Evolutionary conservation across 2,329 filamentous ascomycete genomes (phyloP).

Genomic region (Venturia asperata): DNA sequence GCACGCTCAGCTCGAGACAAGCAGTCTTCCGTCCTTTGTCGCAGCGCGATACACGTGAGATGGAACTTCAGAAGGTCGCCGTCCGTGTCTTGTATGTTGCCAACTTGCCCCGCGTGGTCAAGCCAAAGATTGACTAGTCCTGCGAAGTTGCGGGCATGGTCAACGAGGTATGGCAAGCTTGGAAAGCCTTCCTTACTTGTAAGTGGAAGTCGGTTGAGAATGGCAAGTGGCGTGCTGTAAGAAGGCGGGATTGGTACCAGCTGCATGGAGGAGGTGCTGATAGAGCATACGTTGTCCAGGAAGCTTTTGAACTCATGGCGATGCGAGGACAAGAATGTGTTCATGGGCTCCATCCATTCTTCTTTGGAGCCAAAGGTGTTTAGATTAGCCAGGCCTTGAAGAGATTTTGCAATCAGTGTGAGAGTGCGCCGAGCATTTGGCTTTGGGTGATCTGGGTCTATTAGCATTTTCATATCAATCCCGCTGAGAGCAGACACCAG

Average conservation of each 20-base stretch:
- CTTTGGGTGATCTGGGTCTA: constrained; percentile 64
- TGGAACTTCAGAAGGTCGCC: constrained; percentile 45
- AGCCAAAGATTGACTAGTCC: constrained; percentile 76
- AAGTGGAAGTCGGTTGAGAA: constrained; percentile 71
- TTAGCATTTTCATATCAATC: constrained; percentile 22
- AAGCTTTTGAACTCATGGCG: constrained; percentile 77
- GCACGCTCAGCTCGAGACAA: constrained; percentile 46
- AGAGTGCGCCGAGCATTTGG: constrained; percentile 77
- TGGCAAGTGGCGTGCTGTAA: constrained; percentile 88
- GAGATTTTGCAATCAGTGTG: constrained; percentile 83
- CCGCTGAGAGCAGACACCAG: neutral
- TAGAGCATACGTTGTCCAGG: constrained; percentile 77
- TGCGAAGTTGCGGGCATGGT: constrained; percentile 78
- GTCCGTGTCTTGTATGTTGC: constrained; percentile 35
- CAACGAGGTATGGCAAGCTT: constrained; percentile 85
- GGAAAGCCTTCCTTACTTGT: constrained; percentile 87
- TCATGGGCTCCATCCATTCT: constrained; percentile 99
- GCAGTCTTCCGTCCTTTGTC: constrained; percentile 44
- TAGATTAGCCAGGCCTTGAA: constrained; percentile 86
- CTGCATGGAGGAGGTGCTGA: constrained; percentile 54
- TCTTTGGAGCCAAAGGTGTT: constrained; percentile 90
- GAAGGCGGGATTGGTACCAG: constrained; percentile 63
- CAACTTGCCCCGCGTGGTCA: constrained; percentile 41
- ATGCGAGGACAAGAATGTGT: constrained; percentile 70
- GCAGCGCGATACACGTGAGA: constrained; percentile 41